A percentile compares a stretch with the other conserved stretches of the same genome.
Evolutionary conservation across 306 rosid genomes (phyloP).

Genomic region (Vicia sativa): DNA sequence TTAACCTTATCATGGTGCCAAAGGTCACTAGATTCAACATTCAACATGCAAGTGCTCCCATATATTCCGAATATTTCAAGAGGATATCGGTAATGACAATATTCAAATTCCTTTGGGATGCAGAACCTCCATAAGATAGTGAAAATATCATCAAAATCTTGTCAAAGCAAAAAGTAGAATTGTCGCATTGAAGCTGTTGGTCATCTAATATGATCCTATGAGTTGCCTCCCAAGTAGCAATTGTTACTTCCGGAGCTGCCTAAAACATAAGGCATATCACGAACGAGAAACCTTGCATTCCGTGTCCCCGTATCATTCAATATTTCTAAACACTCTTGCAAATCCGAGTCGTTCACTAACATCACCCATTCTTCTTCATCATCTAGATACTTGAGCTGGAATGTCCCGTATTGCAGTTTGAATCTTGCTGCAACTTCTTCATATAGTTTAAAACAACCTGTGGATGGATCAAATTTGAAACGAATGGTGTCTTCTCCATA

Average conservation of each 20-base stretch:
- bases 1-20: background rate
- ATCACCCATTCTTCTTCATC: slow-evolving; percentile 94
- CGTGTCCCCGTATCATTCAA: slow-evolving; percentile 60
- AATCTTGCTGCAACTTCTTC: slow-evolving; percentile 78
- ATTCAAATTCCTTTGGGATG: slow-evolving; percentile 19
- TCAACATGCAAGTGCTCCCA: slow-evolving; percentile 30
- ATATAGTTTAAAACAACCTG: slow-evolving; percentile 60
- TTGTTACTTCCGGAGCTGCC: slow-evolving; percentile 70
- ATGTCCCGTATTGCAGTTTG: slow-evolving; percentile 65
- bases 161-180: background rate
- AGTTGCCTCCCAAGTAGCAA: slow-evolving; percentile 54
- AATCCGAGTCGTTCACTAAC: slow-evolving; percentile 67
- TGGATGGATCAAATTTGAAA: slow-evolving; percentile 68
- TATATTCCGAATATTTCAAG: slow-evolving; percentile 6
- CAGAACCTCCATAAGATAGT: slow-evolving; percentile 22
- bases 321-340: slow-evolving; percentile 77
- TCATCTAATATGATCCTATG: slow-evolving; percentile 39
- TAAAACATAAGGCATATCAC: slow-evolving; percentile 51
- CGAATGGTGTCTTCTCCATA: slow-evolving; percentile 71
- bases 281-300: slow-evolving; percentile 67
- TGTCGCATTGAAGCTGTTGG: slow-evolving; percentile 21
- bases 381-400: slow-evolving; percentile 78
- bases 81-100: slow-evolving; percentile 7
- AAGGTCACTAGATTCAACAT: background rate
- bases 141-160: slow-evolving; percentile 8